These are phyloP conservation scores for Gloeophyllum trabeum DNA, from an alignment of 768 basidiomycete genomes.

Conservation along the genomic window DNA sequence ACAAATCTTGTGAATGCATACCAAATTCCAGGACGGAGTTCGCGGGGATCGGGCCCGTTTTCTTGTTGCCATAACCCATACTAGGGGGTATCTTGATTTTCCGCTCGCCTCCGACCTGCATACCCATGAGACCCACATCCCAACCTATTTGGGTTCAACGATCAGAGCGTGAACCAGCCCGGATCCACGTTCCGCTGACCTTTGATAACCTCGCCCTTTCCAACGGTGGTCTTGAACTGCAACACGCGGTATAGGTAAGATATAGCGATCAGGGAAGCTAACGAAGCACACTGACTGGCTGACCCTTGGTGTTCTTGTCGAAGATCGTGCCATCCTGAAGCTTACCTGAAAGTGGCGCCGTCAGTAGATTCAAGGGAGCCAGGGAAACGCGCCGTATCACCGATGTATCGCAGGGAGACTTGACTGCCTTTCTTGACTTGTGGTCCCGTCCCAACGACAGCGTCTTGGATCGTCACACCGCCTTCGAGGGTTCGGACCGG, in stretches of 20 bases:
- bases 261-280: slow-evolving; percentile 2
- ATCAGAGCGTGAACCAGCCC: no score
- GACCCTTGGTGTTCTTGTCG: slow-evolving; percentile 75
- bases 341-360: slow-evolving; percentile 25
- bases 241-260: slow-evolving; percentile 2
- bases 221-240: slow-evolving; percentile 71
- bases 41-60: slow-evolving; percentile 53
- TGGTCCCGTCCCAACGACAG: slow-evolving; percentile 73
- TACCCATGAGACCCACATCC: slow-evolving; percentile 88
- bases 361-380: background rate
- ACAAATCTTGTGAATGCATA: slow-evolving; percentile 21
- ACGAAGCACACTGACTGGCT: slow-evolving; percentile 48
- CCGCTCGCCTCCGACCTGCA: slow-evolving; percentile 88
- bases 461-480: slow-evolving; percentile 70
- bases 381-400: slow-evolving; percentile 15
- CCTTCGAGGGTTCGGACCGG: slow-evolving; percentile 42
- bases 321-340: slow-evolving; percentile 65
- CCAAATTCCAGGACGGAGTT: slow-evolving; percentile 81
- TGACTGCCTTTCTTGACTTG: slow-evolving; percentile 78
- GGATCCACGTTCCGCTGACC: slow-evolving; percentile 41
- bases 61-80: slow-evolving; percentile 63
- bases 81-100: slow-evolving; percentile 61
- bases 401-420: slow-evolving; percentile 85
- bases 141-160: no score
- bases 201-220: slow-evolving; percentile 88